These are phyloP conservation scores for Mortierella sp. DNA, from an alignment of 371 early-diverging fungal genomes.

Conservation along the genomic window DNA sequence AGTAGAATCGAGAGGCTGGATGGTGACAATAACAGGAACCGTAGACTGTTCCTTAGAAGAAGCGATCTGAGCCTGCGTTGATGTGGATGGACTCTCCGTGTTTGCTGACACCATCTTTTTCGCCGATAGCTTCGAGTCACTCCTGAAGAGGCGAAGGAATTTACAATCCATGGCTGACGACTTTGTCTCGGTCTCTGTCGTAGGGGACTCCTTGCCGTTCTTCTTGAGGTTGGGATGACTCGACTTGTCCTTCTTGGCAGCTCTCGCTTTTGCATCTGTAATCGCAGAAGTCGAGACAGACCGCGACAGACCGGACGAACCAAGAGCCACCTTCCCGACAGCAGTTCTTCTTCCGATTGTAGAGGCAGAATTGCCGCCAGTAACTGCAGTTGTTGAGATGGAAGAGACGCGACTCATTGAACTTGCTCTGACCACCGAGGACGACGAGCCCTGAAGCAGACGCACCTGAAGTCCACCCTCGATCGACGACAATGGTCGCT, in stretches of 20 bases:
- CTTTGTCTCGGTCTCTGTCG: neutral
- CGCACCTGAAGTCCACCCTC: conserved; percentile 3
- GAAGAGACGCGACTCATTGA: conserved; percentile 37
- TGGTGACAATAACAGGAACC: neutral
- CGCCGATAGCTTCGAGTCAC: neutral
- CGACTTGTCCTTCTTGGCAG: neutral
- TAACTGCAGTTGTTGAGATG: neutral
- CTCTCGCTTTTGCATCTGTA: neutral
- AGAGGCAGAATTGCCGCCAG: conserved; percentile 1
- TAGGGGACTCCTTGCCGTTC: neutral
- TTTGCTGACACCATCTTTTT: neutral
- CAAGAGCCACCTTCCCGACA: neutral
- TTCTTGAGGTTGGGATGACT: neutral
- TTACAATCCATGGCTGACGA: neutral
- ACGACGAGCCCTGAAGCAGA: neutral
- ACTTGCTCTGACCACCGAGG: conserved; percentile 10
- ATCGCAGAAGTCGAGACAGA: conserved; percentile 8
- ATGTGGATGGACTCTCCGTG: neutral
- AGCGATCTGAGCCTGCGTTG: neutral
- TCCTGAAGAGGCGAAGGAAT: conserved; percentile 10
- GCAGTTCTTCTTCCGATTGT: neutral
- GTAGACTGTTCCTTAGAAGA: neutral
- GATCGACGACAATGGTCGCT: neutral
- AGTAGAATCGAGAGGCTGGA: neutral
- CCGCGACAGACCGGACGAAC: neutral